These are phyloP conservation scores for Aspergillus bertholletiae DNA, from an alignment of 495 filamentous ascomycete genomes.

Conservation along the genomic window DNA sequence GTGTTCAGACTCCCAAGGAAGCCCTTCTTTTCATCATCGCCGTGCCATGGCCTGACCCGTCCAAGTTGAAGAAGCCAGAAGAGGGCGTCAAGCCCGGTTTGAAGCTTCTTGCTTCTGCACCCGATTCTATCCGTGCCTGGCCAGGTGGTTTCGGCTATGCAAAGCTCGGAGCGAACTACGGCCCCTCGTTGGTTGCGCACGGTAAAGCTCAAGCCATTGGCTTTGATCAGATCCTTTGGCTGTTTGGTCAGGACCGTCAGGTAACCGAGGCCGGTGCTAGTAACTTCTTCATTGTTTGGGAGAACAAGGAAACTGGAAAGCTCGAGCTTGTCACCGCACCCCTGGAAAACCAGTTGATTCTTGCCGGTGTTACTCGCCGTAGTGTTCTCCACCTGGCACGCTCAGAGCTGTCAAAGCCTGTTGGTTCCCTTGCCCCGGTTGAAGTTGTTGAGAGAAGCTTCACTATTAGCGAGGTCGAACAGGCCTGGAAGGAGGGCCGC, in stretches of 20 bases:
- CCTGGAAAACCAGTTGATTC: slow-evolving; percentile 73
- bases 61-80: slow-evolving; percentile 29
- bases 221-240: slow-evolving; percentile 89
- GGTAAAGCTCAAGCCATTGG: slow-evolving; percentile 65
- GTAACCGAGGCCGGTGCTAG: slow-evolving; percentile 90
- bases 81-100: slow-evolving; percentile 47
- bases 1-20: slow-evolving; percentile 76
- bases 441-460: slow-evolving; percentile 78
- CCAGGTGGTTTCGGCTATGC: slow-evolving; percentile 88
- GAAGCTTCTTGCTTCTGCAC: slow-evolving; percentile 70
- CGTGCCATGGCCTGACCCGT: slow-evolving; percentile 64
- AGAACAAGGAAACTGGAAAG: slow-evolving; percentile 58
- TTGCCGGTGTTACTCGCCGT: slow-evolving; percentile 78
- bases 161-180: slow-evolving; percentile 92
- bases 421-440: slow-evolving; percentile 47
- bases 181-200: slow-evolving; percentile 73
- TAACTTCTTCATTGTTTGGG: slow-evolving; percentile 89
- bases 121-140: slow-evolving; percentile 84
- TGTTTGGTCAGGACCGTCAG: slow-evolving; percentile 68
- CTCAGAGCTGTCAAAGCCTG: slow-evolving; percentile 46
- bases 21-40: slow-evolving; percentile 82
- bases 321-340: slow-evolving; percentile 79
- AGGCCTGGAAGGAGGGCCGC: slow-evolving; percentile 70
- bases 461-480: slow-evolving; percentile 72
- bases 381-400: slow-evolving; percentile 73